Evolutionary conservation across 768 basidiomycete species (phyloP), one percentile per base, ranked within the genome.

Genomic region (Kwoniella shandongensis): DNA sequence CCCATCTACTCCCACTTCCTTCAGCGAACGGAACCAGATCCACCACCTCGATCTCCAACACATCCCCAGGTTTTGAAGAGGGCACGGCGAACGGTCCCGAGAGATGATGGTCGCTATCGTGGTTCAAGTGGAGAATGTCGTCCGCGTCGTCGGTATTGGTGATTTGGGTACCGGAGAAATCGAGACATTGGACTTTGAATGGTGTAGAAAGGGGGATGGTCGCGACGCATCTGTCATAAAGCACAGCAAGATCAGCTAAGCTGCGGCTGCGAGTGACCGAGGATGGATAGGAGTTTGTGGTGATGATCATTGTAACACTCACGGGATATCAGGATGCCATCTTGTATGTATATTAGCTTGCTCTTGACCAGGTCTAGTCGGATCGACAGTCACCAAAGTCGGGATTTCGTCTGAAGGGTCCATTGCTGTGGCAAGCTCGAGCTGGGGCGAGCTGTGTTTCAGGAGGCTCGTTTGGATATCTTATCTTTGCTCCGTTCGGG

Each of bases 21-120:
- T 54, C 32, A 17, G 27, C 35, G 20, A 55, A 55, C 11, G 54
- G 54, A n/a, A 25, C 25, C 15, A 55, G 44, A 30, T 88, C 86
- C n/a, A 89, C 76, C 55, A 89, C 87, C 55, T 89, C 88, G 3
- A 89, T 85, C 7, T 88, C 85, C 2, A 89, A 80, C 49, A 86
- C 87, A 69, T 89, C 88, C 1, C 88, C 88, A 0, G 88, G 87
- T 62, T 87, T 84, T 1, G 88, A 84, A 13, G 85, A 86, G 62
- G 88, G 86, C 12, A 89, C 82, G 0, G 83, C 84, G 48, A 89
- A 81, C 0, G 87, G 88, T 0, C 88, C 88, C 4, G 85, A 84
- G n/a, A 89, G 80, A 66, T 88, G 85, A 70, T 89, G 88, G 38
- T 86, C 78, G n/a, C 30, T 46, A 32, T 64, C 62, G 46, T 61